Evolutionary conservation across 2,329 filamentous ascomycete genomes (phyloP).

Genomic region (Mycosphaerella sp.): DNA sequence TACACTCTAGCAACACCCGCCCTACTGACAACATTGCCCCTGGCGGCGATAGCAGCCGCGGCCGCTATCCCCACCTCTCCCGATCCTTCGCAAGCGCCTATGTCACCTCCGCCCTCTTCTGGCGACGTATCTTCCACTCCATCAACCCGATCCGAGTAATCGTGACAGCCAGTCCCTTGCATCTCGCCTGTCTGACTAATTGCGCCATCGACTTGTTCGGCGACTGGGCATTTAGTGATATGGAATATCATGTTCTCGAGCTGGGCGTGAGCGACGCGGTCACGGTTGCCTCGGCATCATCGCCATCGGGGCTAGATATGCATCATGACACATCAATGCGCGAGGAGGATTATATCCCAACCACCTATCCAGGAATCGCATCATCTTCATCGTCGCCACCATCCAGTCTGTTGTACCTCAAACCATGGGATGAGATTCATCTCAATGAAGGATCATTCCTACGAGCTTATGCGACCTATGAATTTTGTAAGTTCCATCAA

Average conservation of each 20-base stretch:
- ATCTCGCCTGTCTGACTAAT: constrained; percentile 56
- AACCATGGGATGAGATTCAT: constrained; percentile 57
- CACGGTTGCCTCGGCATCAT: background rate
- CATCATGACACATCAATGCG: background rate
- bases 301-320: constrained; percentile 3
- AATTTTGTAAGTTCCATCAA: constrained; percentile 46
- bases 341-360: constrained; percentile 10
- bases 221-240: constrained; percentile 31
- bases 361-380: constrained; percentile 20
- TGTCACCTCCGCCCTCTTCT: constrained; percentile 34
- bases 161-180: constrained; percentile 52
- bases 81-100: no score
- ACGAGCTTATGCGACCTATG: constrained; percentile 63
- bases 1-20: constrained; percentile 18
- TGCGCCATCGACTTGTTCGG: constrained; percentile 49
- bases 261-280: constrained; percentile 9
- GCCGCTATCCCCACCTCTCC: constrained; percentile 35
- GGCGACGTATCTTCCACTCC: constrained; percentile 50
- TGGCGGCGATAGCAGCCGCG: constrained; percentile 4
- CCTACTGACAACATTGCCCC: no score
- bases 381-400: constrained; percentile 3
- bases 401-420: constrained; percentile 49
- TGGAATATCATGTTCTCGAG: constrained; percentile 31
- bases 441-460: constrained; percentile 72
- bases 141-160: constrained; percentile 45